Conservation (phyloP, 352 stramenopile genomes). For the Elongisporangium undulatum region DNA sequence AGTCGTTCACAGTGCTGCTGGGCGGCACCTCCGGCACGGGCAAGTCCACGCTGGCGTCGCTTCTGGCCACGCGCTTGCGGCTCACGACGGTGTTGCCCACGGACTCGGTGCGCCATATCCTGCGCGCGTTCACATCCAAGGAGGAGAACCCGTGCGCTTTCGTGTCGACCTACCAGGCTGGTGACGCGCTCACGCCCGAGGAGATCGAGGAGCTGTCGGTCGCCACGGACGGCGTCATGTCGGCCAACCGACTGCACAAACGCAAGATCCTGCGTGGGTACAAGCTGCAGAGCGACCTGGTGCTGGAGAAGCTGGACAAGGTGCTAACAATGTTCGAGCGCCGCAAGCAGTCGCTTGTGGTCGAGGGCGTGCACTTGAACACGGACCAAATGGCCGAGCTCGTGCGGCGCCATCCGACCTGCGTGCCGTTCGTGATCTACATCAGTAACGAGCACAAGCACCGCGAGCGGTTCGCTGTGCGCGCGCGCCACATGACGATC, state of each 20-base stretch:
- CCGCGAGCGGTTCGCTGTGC: conserved; percentile 80
- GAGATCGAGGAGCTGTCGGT: conserved; percentile 44
- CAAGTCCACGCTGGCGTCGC: conserved; percentile 81
- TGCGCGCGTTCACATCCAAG: conserved; percentile 78
- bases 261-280: conserved; percentile 79
- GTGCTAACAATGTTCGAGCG: conserved; percentile 85
- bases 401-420: conserved; percentile 76
- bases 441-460: conserved; percentile 89
- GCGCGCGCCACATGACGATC: conserved; percentile 85
- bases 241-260: conserved; percentile 70
- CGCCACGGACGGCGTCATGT: conserved; percentile 42
- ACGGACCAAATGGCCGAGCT: conserved; percentile 78
- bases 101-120: conserved; percentile 81
- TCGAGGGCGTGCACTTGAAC: conserved; percentile 85
- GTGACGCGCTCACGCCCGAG: conserved; percentile 51
- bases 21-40: conserved; percentile 81
- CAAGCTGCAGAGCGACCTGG: conserved; percentile 74
- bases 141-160: conserved; percentile 79
- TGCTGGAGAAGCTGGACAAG: conserved; percentile 80
- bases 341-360: conserved; percentile 76
- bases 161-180: conserved; percentile 86
- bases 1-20: conserved; percentile 85
- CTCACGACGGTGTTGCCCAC: conserved; percentile 83
- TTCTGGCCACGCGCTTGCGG: conserved; percentile 67
- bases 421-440: conserved; percentile 87